These are phyloP conservation scores for Secale cereale DNA, from an alignment of 176 grass and related monocot species.

Conservation along the genomic window DNA sequence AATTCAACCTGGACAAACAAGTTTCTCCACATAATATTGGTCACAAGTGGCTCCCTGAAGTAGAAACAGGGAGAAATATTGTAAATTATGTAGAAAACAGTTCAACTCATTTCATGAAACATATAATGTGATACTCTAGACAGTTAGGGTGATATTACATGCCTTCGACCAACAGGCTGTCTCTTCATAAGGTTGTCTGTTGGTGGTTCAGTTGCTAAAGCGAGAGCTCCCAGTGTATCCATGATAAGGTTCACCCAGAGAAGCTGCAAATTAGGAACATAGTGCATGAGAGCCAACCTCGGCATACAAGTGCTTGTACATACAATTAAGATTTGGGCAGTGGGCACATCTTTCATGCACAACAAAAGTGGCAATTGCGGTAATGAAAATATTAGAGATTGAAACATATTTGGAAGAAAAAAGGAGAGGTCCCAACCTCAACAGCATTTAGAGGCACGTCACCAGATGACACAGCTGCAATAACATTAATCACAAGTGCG, in stretches of 20 bases:
- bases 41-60: conserved; percentile 83
- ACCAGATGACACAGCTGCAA: conserved; percentile 91
- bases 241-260: conserved; percentile 99
- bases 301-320: neutral
- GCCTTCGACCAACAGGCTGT: conserved; percentile 91
- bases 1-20: conserved; percentile 74
- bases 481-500: conserved; percentile 93
- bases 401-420: neutral
- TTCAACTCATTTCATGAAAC: conserved; percentile 9
- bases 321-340: conserved; percentile 5
- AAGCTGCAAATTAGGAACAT: conserved; percentile 51
- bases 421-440: conserved; percentile 47
- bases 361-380: conserved; percentile 4
- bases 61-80: conserved; percentile 13
- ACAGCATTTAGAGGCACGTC: conserved; percentile 96
- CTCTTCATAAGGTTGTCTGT: conserved; percentile 96
- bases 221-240: conserved; percentile 96
- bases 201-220: conserved; percentile 92
- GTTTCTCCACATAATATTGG: conserved; percentile 99
- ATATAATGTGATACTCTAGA: neutral
- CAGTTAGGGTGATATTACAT: conserved; percentile 33
- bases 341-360: conserved; percentile 4
- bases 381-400: neutral
- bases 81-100: conserved; percentile 2
- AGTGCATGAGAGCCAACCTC: conserved; percentile 2